Evolutionary conservation across 169 alveolate species (phyloP), one percentile per base, ranked within the genome.

Genomic region (Eimeria tenella): DNA sequence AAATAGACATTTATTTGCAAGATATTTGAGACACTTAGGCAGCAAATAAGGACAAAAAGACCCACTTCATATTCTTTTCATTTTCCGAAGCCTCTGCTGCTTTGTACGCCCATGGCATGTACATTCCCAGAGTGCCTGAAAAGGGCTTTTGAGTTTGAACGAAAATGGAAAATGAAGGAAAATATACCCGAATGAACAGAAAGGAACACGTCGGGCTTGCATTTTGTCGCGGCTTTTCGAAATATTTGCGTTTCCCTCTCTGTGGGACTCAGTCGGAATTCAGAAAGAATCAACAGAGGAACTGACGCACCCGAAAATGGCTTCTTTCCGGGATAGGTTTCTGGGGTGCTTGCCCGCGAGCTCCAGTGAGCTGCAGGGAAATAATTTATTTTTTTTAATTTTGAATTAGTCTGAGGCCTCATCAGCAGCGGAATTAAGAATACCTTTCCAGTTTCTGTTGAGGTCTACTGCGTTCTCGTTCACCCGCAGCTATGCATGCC

Each of bases 391-490:
- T 0, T 11, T 63, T 11, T 63, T 19, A 19, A 19, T 15, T 11
- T 63, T 63, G 15, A 63, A 63, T 8, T 4, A 63, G 15, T 63
- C 21, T 19, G 23, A 11, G 15, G 21, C 21, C 21, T 31, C 42
- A 31, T 0, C 42, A 31, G 19, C 11, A 58, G 21, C 68, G 21
- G 21, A 58, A 17, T 3, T 1, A 58, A 17, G 21, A 10, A 58
- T 87, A 65, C 93, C 93, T 21, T 23, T 49, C 94, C 94, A 88
- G 75, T 88, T 88, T 19, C 94, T 62, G 87, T 88, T 88, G 25
- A 88, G 73, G 49, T 88, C 94, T 17, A 88, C 94, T 49, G 42
- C 68, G 60, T 88, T 88, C 63, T 70, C 87, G 87, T 88, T 88
- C 21, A 52, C 94, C 7, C 94, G 86, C 23, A 87, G 86, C 93